A percentile compares a stretch with the other conserved stretches of the same genome.
phyloP scores from a whole-genome alignment of 768 basidiomycete species.

The Panellus pusillus region DNA sequence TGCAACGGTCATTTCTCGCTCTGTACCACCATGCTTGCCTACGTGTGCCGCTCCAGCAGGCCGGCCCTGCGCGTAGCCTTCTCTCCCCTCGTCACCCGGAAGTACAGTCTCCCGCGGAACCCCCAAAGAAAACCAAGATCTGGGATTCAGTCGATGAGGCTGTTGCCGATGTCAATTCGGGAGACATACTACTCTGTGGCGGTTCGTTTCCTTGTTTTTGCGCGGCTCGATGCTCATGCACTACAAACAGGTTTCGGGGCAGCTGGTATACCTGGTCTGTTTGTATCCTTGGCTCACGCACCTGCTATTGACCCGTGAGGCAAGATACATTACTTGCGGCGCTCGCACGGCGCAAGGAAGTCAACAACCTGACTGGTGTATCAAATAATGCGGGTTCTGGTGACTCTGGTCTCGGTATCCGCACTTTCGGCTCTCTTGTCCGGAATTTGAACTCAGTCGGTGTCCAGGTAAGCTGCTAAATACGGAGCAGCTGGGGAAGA shows the following conservation, averaged over 20 bases:
- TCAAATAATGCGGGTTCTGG: constrained; percentile 85
- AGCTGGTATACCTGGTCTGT: constrained; percentile 81
- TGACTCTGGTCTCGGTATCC: constrained; percentile 67
- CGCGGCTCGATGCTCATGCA: background rate
- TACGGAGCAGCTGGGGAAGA: constrained; percentile 73
- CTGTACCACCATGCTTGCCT: constrained; percentile 15
- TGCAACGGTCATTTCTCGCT: background rate
- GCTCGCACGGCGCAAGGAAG: constrained; percentile 69
- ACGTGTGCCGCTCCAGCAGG: constrained; percentile 10
- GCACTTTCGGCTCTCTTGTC: background rate
- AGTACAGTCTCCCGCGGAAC: constrained; percentile 35
- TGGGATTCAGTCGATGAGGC: constrained; percentile 84
- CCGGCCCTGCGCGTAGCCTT: constrained; percentile 23
- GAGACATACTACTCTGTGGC: constrained; percentile 76
- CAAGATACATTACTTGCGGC: constrained; percentile 85
- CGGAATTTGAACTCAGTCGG: background rate
- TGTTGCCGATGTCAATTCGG: constrained; percentile 78
- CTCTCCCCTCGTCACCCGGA: constrained; percentile 23
- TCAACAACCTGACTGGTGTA: constrained; percentile 75
- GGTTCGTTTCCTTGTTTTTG: constrained; percentile 48
- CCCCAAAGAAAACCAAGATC: constrained; percentile 57
- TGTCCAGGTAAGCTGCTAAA: constrained; percentile 69
- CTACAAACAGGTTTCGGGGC: constrained; percentile 73
- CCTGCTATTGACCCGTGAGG: background rate
- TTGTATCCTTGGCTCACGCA: background rate